Evolutionary conservation across 495 filamentous ascomycete genomes (phyloP).

Genomic region (Talaromyces nanjingensis): DNA sequence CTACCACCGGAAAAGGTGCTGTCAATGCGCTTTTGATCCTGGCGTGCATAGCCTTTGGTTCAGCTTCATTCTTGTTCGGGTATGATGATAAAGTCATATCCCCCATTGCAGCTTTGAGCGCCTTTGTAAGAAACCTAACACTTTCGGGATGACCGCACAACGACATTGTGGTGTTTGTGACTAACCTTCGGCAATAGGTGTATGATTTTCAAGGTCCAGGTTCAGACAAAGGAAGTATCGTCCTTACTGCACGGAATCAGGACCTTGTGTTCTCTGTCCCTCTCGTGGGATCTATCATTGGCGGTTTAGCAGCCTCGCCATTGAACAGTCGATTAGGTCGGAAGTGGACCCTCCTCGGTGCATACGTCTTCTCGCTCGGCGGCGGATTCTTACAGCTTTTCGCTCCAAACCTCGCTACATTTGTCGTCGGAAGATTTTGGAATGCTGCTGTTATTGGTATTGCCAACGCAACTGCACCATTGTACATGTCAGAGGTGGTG

Average conservation of each 20-base stretch:
- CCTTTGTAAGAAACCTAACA: constrained; percentile 22
- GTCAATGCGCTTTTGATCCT: constrained; percentile 25
- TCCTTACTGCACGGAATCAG: constrained; percentile 31
- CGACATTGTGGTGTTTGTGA: background rate
- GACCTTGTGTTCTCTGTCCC: constrained; percentile 30
- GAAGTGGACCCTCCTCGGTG: constrained; percentile 27
- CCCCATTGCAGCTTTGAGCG: constrained; percentile 26
- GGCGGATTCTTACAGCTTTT: constrained; percentile 32
- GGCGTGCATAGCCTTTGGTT: constrained; percentile 26
- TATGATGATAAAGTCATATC: constrained; percentile 38
- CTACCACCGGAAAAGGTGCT: constrained; percentile 10
- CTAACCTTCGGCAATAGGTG: constrained; percentile 16
- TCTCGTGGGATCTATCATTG: constrained; percentile 27
- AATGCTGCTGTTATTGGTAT: constrained; percentile 29
- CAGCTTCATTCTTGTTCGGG: constrained; percentile 32
- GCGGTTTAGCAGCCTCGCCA: constrained; percentile 26
- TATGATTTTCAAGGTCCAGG: constrained; percentile 28
- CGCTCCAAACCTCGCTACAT: constrained; percentile 26
- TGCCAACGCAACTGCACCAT: constrained; percentile 28
- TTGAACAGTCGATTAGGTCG: constrained; percentile 28
- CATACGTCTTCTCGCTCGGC: constrained; percentile 28
- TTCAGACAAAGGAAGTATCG: constrained; percentile 17
- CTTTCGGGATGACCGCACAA: background rate
- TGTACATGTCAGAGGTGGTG: constrained; percentile 34
- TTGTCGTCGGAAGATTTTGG: constrained; percentile 27